Base-by-base conservation (phyloP, 2,329 filamentous ascomycete species). In the Xylariaceae sp. region DNA sequence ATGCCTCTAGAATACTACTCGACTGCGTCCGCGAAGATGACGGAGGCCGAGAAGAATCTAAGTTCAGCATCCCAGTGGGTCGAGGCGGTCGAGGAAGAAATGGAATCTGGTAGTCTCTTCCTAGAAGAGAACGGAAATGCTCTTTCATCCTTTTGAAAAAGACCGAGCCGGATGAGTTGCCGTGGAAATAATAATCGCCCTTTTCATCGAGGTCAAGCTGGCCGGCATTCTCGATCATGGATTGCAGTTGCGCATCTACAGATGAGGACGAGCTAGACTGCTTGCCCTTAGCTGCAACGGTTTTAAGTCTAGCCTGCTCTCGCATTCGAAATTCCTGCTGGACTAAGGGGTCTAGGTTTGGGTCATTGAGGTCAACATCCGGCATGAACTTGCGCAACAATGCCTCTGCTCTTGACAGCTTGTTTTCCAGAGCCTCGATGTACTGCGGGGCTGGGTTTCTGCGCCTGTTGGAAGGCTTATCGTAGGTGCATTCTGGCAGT, bases 121-220 rank as follows among this genome's bases (percentile, higher is more conserved):
- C 88, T 46, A 95, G 81, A 62, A 95, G 79, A 58, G 88, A 86
- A 44, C 90, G 89, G 63, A 97, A 90, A 68, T 96, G 89, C 67
- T 96, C 90, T 67, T 91, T 89, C 82, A 99, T 88, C 52, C 90
- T 87, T 61, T 86, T 85, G 65, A 97, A 82, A 71, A 97, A 99
- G 60, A 93, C 91, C 43, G 93, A 83, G 2, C 93, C 93, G 0
- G 95, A 98, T 0, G 93, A 97, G 61, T 90, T 89, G 46, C 95
- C 95, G 69, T 96, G 91, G 67, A 96, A 99, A 73, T 98, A 93
- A 87, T 92, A 96, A 65, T 95, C 87, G 42, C 93, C 93, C 66
- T 88, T 86, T 65, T 98, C 93, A 66, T 96, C 92, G 32, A 98
- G 81, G 67, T 98, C 93, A 18, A 99, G 81, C 70, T 93, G 90